phyloP scores from a whole-genome alignment of 306 rosid species.

The Erythrophleum fordii region DNA sequence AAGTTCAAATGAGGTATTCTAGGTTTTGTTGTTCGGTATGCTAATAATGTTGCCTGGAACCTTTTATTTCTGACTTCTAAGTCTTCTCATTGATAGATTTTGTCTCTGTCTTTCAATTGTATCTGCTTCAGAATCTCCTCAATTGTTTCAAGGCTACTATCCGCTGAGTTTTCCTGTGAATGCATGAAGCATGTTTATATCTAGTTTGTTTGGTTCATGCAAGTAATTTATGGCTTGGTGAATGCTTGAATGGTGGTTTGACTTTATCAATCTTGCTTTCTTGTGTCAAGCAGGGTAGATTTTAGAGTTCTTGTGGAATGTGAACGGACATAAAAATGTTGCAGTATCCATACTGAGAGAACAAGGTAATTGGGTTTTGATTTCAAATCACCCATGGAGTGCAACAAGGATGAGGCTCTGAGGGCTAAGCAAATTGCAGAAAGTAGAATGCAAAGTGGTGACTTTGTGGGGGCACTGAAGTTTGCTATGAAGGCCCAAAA shows the following conservation, averaged over 20 bases:
- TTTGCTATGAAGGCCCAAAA: slow-evolving; percentile 66
- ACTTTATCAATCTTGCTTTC: slow-evolving; percentile 15
- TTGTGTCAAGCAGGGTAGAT: slow-evolving; percentile 46
- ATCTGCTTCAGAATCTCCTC: neutral
- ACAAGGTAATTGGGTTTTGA: slow-evolving; percentile 36
- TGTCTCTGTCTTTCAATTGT: neutral
- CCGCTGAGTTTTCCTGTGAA: neutral
- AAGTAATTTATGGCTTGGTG: neutral
- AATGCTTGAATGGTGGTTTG: slow-evolving; percentile 33
- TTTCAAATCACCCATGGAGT: slow-evolving; percentile 70
- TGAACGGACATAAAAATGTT: slow-evolving; percentile 27
- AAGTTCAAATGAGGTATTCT: neutral
- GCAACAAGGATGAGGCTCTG: slow-evolving; percentile 90
- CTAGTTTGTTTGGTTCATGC: slow-evolving; percentile 22
- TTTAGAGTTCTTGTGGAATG: slow-evolving; percentile 20
- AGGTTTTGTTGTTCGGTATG: neutral
- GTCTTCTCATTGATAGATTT: neutral
- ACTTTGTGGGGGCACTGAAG: slow-evolving; percentile 79
- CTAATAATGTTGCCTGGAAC: neutral
- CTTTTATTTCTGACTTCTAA: neutral
- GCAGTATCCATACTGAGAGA: slow-evolving; percentile 5
- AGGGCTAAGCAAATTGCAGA: slow-evolving; percentile 81
- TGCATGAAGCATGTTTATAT: slow-evolving; percentile 2
- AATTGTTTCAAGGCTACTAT: neutral
- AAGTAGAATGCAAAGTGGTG: slow-evolving; percentile 58